These are phyloP conservation scores for Dothideomycetes sp. DNA, from an alignment of 2,329 filamentous ascomycete genomes.

Conservation along the genomic window DNA sequence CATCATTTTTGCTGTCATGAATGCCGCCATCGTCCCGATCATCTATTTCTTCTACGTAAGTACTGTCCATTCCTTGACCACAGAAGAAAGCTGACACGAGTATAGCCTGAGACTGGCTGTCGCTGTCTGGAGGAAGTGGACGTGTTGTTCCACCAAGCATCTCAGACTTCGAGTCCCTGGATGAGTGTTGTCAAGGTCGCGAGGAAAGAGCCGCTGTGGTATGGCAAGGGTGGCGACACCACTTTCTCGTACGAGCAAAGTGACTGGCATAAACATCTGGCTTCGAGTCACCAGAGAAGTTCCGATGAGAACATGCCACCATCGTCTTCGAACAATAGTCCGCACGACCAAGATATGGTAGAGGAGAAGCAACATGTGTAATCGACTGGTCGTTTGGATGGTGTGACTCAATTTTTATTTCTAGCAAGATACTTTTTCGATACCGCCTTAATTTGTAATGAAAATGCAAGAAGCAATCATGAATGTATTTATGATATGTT, in stretches of 20 bases:
- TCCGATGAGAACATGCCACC: conserved; percentile 1
- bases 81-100: no score
- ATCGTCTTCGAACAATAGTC: conserved; percentile 2
- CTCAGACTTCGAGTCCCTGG: conserved; percentile 37
- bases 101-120: conserved; percentile 50
- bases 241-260: conserved; percentile 39
- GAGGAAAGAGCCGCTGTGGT: conserved; percentile 44
- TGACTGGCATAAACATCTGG: conserved; percentile 25
- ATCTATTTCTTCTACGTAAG: background rate
- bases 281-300: background rate
- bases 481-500: background rate
- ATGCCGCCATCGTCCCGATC: conserved; percentile 19
- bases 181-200: conserved; percentile 44
- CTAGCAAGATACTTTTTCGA: no score
- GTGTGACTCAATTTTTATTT: no score
- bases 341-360: background rate
- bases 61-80: background rate
- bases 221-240: conserved; percentile 47
- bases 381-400: background rate
- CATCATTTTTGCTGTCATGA: conserved; percentile 33
- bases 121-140: conserved; percentile 58
- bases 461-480: no score
- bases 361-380: conserved; percentile 11
- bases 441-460: no score
- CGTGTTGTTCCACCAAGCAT: conserved; percentile 47